Evolutionary conservation across 352 stramenopile species (phyloP), one percentile per base, ranked within the genome.

Genomic region (Pythium folliculosum): DNA sequence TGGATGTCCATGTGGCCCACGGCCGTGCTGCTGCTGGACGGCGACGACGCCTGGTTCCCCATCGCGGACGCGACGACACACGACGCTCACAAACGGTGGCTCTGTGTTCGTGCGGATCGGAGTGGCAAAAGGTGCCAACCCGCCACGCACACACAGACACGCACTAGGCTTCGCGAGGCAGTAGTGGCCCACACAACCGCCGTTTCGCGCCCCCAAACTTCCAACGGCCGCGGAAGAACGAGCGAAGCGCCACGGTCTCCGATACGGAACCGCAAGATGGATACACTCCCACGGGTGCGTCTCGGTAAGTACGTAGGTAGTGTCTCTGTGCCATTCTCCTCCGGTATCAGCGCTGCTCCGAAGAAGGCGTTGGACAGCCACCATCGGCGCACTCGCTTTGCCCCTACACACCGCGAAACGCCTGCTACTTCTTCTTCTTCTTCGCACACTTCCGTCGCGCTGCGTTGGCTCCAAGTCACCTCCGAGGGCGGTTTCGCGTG

Each of bases 41-140:
- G 22, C 43, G 64, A 69, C 23, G 63, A 70, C 27, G 40, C 47
- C 23, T 52, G 38, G 17, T 66, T 71, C 10, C 64, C 64, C 64
- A 71, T 71, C 14, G 23, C 40, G 14, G 10, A 19, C 6, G 14
- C 40, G n/a, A 19, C 40, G 17, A 19, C 9, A 13, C 40, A 19
- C 40, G 17, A 19, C 9, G 40, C 40, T 21, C 37, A 43, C 37
- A 43, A 2, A 13, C 37, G 37, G 10, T 32, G 27, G 27, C 27
- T 32, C 27, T 32, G 27, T 32, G 27, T 32, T 32, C 27, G 27
- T 6, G 27, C 5, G 27, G 27, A 32, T 32, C 27, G 27, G 27
- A 32, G 27, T 32, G 27, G 27, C 5, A 5, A 5, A 32, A 32
- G 5, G 27, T 5, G 27, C 27, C 27, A 32, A 32, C 27, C 27